Percentiles rank a stretch among this genome's conserved stretches.
Conservation (phyloP, 2,329 filamentous ascomycete genomes). For the Fusarium scirpi region DNA sequence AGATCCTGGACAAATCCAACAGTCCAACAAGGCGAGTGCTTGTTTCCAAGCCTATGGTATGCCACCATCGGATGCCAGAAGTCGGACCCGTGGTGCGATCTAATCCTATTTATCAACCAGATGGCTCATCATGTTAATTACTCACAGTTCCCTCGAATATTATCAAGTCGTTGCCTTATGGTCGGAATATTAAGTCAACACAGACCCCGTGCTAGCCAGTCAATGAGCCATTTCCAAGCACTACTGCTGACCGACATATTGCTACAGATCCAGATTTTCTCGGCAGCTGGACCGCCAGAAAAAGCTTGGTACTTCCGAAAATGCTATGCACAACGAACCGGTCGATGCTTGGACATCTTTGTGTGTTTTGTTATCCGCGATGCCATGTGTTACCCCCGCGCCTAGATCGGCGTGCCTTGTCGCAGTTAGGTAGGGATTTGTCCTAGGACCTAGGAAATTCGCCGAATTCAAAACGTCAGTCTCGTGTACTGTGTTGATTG, state of each 20-base stretch:
- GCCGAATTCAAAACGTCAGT: constrained; percentile 22
- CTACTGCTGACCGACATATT: constrained; percentile 21
- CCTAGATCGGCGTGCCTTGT: constrained; percentile 36
- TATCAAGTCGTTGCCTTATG: not conserved
- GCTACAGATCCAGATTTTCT: constrained; percentile 38
- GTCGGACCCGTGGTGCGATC: constrained; percentile 35
- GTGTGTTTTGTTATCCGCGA: constrained; percentile 36
- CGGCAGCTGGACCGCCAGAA: constrained; percentile 35
- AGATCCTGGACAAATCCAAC: constrained; percentile 42
- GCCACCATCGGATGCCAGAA: constrained; percentile 35
- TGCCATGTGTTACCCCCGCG: constrained; percentile 44
- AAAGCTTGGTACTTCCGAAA: constrained; percentile 37
- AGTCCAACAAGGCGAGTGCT: constrained; percentile 39
- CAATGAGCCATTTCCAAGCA: constrained; percentile 21
- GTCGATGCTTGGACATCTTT: constrained; percentile 38
- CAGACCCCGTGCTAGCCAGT: not conserved
- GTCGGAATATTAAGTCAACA: not conserved
- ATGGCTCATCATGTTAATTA: constrained; percentile 10
- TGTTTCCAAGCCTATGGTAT: constrained; percentile 38
- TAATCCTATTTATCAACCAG: constrained; percentile 14
- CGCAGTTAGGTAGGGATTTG: constrained; percentile 23
- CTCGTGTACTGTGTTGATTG: constrained; percentile 2
- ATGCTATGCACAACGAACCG: constrained; percentile 39
- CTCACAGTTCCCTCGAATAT: constrained; percentile 2
- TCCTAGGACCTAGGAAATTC: constrained; percentile 36